Conservation (phyloP, 306 rosid genomes). For the Lathyrus oleraceus region DNA sequence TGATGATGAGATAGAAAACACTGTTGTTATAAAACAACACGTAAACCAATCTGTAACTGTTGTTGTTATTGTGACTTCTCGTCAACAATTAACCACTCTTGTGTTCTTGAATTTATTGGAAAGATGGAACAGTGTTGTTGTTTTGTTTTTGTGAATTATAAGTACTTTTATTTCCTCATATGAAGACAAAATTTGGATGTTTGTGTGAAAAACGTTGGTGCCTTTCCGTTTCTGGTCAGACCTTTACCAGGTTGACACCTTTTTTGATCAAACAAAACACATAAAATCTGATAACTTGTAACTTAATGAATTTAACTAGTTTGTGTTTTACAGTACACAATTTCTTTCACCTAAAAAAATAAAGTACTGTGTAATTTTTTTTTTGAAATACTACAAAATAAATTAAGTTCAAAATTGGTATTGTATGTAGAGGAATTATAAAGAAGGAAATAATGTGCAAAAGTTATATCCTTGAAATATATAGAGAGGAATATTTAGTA, state of each 20-base stretch:
- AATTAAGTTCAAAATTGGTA: too few species aligned
- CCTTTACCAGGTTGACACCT: slow-evolving; percentile 20
- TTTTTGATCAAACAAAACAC: slow-evolving; percentile 19
- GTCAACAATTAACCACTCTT: slow-evolving; percentile 34
- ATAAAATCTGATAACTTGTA: neutral
- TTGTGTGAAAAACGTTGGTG: slow-evolving; percentile 46
- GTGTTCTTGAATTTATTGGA: neutral
- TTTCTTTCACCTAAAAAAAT: neutral
- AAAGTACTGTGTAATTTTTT: too few species aligned
- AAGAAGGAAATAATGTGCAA: too few species aligned
- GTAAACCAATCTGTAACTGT: slow-evolving; percentile 51
- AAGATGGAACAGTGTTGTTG: neutral
- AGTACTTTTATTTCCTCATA: neutral
- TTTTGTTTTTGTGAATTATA: neutral
- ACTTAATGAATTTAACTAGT: neutral
- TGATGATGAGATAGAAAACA: slow-evolving; percentile 42
- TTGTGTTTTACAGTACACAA: neutral
- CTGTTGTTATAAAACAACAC: slow-evolving; percentile 66
- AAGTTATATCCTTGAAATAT: too few species aligned
- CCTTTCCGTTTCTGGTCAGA: slow-evolving; percentile 62
- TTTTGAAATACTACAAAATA: too few species aligned
- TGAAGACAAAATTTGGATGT: slow-evolving; percentile 31
- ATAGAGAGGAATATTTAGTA: too few species aligned
- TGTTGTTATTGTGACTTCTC: slow-evolving; percentile 37
- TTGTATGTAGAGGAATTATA: too few species aligned